phyloP scores from a whole-genome alignment of 1,284 basidiomycete species.

The Ceratobasidium sp. region DNA sequence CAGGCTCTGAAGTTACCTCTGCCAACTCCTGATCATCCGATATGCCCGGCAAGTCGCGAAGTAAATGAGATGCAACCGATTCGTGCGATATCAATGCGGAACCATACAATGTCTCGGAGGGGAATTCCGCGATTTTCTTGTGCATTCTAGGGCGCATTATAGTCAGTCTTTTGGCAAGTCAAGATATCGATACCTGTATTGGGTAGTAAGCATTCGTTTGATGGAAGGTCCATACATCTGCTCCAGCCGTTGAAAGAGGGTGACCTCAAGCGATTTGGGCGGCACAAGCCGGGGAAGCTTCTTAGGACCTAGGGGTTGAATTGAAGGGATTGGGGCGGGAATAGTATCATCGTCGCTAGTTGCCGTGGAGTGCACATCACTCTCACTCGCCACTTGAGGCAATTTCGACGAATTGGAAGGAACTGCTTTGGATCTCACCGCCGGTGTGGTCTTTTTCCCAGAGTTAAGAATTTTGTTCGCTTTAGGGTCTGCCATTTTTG shows the following conservation, averaged over 20 bases:
- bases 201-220: constrained; percentile 85
- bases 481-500: constrained; percentile 33
- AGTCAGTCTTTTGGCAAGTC: constrained; percentile 4
- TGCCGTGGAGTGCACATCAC: constrained; percentile 26
- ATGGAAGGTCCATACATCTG: constrained; percentile 82
- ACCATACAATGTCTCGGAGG: constrained; percentile 82
- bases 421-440: background rate
- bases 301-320: background rate
- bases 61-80: constrained; percentile 73
- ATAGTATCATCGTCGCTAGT: constrained; percentile 24
- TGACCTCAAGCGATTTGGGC: constrained; percentile 81
- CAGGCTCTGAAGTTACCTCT: constrained; percentile 74
- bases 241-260: constrained; percentile 90
- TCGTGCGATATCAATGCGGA: constrained; percentile 72
- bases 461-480: constrained; percentile 22
- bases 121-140: constrained; percentile 82
- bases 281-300: constrained; percentile 55
- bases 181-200: constrained; percentile 72
- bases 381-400: constrained; percentile 20
- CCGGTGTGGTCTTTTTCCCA: constrained; percentile 1
- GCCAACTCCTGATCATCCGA: constrained; percentile 63
- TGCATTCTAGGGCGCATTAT: constrained; percentile 75
- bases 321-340: constrained; percentile 1
- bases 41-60: constrained; percentile 71
- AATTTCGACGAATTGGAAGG: background rate